A percentile compares a stretch with the other conserved stretches of the same genome.
These are phyloP conservation scores for Cadophora sp. DNA, from an alignment of 2,329 filamentous ascomycete genomes.

Conservation along the genomic window DNA sequence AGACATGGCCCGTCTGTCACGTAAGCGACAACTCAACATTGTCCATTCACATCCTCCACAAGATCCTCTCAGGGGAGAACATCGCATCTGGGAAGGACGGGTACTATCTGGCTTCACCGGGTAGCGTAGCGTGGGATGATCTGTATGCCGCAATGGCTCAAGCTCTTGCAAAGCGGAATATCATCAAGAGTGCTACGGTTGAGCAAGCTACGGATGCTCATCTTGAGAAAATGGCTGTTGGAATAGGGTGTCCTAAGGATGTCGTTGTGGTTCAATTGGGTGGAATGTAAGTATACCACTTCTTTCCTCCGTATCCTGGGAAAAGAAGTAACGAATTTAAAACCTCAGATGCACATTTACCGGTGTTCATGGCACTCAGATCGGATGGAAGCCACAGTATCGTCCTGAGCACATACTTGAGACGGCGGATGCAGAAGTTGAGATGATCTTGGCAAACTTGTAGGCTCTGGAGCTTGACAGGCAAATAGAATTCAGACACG, in stretches of 20 bases:
- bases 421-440: constrained; percentile 5
- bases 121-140: constrained; percentile 7
- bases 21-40: not conserved
- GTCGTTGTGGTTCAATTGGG: constrained; percentile 1
- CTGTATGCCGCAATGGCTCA: not conserved
- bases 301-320: not conserved
- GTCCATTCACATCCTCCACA: not conserved
- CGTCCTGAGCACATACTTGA: not conserved
- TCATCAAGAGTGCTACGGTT: not conserved
- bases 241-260: not conserved
- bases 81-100: constrained; percentile 1
- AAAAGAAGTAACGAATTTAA: not conserved
- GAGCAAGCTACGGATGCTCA: not conserved
- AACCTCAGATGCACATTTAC: not conserved
- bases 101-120: not conserved
- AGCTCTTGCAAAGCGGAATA: not conserved
- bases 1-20: constrained; percentile 8
- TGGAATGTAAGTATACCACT: not conserved
- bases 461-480: not conserved
- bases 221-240: constrained; percentile 3
- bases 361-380: not conserved
- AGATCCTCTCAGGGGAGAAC: not conserved
- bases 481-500: too few relatives aligned
- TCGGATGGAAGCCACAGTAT: not conserved
- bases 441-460: constrained; percentile 2